phyloP scores from a whole-genome alignment of 768 basidiomycete genomes.

The Mycena vulgaris region DNA sequence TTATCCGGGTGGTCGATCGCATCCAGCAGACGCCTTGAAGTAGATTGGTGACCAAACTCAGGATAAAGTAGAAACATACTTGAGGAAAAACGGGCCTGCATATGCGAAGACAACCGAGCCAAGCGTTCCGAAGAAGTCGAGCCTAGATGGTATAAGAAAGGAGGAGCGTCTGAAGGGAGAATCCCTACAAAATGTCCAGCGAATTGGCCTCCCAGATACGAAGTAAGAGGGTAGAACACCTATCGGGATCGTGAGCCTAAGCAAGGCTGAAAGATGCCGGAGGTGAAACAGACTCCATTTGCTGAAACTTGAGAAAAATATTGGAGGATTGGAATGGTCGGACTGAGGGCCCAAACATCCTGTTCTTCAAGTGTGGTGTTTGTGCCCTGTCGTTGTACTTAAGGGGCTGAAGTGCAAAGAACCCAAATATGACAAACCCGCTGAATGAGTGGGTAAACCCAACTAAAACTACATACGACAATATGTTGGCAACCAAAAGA shows the following conservation, averaged over 20 bases:
- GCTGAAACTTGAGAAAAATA: conserved; percentile 67
- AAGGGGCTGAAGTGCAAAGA: background rate
- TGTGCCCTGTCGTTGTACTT: conserved; percentile 52
- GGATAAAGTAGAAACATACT: conserved; percentile 56
- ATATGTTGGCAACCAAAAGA: background rate
- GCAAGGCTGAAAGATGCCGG: background rate
- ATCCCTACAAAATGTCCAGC: conserved; percentile 60
- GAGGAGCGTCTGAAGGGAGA: background rate
- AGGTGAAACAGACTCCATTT: conserved; percentile 1
- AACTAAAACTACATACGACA: conserved; percentile 48
- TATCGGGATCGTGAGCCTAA: background rate
- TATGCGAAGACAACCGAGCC: conserved; percentile 84
- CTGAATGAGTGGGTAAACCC: conserved; percentile 78
- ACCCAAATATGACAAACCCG: conserved; percentile 23
- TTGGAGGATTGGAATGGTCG: conserved; percentile 76
- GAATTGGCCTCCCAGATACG: conserved; percentile 63
- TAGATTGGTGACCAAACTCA: background rate
- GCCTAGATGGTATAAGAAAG: conserved; percentile 44
- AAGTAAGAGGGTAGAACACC: conserved; percentile 53
- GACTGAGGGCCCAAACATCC: conserved; percentile 83
- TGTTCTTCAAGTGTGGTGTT: conserved; percentile 73
- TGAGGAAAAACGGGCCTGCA: conserved; percentile 87
- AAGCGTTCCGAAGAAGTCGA: conserved; percentile 80
- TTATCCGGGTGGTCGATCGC: conserved; percentile 57
- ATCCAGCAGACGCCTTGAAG: conserved; percentile 31